Evolutionary conservation across 306 rosid species (phyloP), one percentile per base, ranked within the genome.

Genomic region (Boehmeria nivea): DNA sequence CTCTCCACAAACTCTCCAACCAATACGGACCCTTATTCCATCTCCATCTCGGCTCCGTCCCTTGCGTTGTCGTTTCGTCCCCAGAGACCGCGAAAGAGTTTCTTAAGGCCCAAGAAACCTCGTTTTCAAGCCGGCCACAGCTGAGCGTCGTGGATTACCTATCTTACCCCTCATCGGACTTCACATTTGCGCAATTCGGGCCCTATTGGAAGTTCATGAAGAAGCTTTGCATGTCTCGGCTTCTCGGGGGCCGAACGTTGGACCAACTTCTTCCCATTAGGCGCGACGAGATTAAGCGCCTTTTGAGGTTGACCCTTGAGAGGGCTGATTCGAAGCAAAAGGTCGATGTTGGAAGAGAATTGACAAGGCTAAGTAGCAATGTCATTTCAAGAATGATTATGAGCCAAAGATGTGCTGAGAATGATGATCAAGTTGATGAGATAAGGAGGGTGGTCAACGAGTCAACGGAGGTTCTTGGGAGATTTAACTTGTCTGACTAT

Each of bases 171-270:
- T 78, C 80, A 0, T 64, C 83, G 3, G 93, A 79, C 43, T 81
- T 83, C 55, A 24, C 69, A 1, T 59, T 78, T 10, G 73, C 93
- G 0, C 80, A 88, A 0, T 77, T 74, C 37, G 95, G 89, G 57
- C 82, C 79, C 10, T 81, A 76, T 28, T 87, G 95, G 95, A 74
- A 78, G 27, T 83, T 87, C 76, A 78, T 81, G 84, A 87, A 84
- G 77, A 82, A 73, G 53, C 52, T 84, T 0, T 77, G 82, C 60
- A 72, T 88, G 80, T 64, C 94, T 16, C 74, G 76, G 19, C 89
- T 88, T 66, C 87, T 88, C 0, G 76, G 85, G 0, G 74, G 80
- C 12, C 54, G 24, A 58, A 78, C 73, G 0, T 62, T 81, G 0
- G 61, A 52, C 11, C 78, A 49, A 5, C 81, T 70, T 57, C 65